Percentiles rank a stretch among this genome's conserved stretches.
These are phyloP conservation scores for Chimonanthus salicifolius DNA, from an alignment of 164 flowering plant species.

Conservation along the genomic window DNA sequence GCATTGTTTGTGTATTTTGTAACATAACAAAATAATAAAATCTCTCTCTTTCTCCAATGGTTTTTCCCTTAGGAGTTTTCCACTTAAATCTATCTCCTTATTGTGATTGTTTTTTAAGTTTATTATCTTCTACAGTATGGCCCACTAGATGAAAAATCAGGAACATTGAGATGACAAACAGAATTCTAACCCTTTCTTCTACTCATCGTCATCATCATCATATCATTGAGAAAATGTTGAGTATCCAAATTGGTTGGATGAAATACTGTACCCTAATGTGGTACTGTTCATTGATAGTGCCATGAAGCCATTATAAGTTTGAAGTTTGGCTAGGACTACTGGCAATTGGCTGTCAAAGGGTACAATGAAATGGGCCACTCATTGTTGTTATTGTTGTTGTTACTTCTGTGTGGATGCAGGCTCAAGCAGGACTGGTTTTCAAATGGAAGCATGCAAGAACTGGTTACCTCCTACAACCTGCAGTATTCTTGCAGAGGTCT, in stretches of 20 bases:
- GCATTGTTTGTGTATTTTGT: too few relatives aligned
- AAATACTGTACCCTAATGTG: not conserved
- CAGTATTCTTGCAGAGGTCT: slow-evolving; percentile 23
- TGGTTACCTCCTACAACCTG: slow-evolving; percentile 49
- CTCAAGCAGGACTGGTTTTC: slow-evolving; percentile 31
- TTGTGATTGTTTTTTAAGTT: too few relatives aligned
- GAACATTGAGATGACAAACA: too few relatives aligned
- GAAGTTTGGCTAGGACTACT: not conserved
- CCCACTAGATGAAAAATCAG: too few relatives aligned
- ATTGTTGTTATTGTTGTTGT: not conserved
- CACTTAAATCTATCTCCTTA: too few relatives aligned
- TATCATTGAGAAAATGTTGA: too few relatives aligned
- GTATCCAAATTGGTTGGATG: not conserved
- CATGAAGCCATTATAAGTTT: not conserved
- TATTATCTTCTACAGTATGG: too few relatives aligned
- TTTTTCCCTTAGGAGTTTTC: too few relatives aligned
- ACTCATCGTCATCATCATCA: too few relatives aligned
- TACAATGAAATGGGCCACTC: not conserved
- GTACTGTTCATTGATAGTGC: not conserved
- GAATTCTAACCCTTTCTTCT: too few relatives aligned
- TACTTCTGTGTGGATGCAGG: slow-evolving; percentile 33
- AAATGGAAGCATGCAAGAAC: slow-evolving; percentile 52
- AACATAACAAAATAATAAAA: too few relatives aligned
- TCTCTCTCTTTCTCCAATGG: too few relatives aligned
- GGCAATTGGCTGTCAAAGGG: not conserved